Evolutionary conservation across 257 asterid genomes (phyloP).

Genomic region (Solanum piurae): DNA sequence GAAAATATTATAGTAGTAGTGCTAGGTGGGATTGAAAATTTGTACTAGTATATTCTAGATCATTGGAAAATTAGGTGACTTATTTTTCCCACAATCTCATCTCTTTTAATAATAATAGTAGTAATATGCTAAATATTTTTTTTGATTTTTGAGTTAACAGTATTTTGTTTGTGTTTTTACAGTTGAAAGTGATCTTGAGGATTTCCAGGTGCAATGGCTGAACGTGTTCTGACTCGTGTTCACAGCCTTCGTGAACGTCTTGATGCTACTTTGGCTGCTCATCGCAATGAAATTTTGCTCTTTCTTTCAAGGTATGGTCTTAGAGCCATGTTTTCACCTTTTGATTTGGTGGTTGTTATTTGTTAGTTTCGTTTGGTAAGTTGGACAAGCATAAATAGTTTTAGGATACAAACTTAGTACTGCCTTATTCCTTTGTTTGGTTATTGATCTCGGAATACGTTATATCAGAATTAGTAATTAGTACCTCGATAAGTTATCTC

Average conservation of each 20-base stretch:
- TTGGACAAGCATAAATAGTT: too few relatives aligned
- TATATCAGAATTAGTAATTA: too few relatives aligned
- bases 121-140: not conserved
- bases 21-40: conserved; percentile 12
- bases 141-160: conserved; percentile 14
- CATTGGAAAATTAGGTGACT: conserved; percentile 12
- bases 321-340: not conserved
- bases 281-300: conserved; percentile 59
- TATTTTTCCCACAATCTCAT: not conserved
- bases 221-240: conserved; percentile 70
- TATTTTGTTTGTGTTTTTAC: not conserved
- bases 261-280: conserved; percentile 76
- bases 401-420: too few relatives aligned
- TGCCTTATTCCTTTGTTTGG: too few relatives aligned
- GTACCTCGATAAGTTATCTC: too few relatives aligned
- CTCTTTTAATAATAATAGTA: not conserved
- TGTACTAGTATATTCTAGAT: conserved; percentile 16
- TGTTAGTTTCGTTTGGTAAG: not conserved
- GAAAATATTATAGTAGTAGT: not conserved
- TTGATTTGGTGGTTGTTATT: not conserved
- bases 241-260: conserved; percentile 91
- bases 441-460: too few relatives aligned
- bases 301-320: conserved; percentile 49
- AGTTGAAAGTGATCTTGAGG: conserved; percentile 9
- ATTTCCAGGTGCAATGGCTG: conserved; percentile 45